Percentiles rank a stretch among this genome's conserved stretches.
Evolutionary conservation across 1,284 basidiomycete genomes (phyloP).

Genomic region (Apiotrichum gracile): DNA sequence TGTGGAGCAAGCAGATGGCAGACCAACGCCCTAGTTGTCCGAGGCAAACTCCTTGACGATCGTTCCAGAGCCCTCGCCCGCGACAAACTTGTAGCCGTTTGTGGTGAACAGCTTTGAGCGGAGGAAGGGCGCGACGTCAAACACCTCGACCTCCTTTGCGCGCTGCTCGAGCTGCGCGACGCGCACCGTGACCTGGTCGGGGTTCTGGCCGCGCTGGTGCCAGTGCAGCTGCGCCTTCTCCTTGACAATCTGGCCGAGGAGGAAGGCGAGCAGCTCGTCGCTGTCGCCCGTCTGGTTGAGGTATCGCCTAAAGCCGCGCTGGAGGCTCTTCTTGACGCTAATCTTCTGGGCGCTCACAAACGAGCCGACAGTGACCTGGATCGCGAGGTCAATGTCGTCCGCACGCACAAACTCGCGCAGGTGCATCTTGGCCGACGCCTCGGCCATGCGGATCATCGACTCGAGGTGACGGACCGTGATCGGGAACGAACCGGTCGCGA

Average conservation of each 20-base stretch:
- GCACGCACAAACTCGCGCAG: constrained; percentile 89
- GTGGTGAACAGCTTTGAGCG: constrained; percentile 75
- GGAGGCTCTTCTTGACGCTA: constrained; percentile 95
- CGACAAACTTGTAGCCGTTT: constrained; percentile 70
- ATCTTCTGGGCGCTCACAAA: constrained; percentile 97
- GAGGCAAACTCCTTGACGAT: constrained; percentile 43
- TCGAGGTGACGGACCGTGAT: constrained; percentile 97
- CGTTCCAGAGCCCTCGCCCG: constrained; percentile 17
- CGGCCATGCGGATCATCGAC: constrained; percentile 98
- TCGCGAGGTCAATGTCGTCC: constrained; percentile 96
- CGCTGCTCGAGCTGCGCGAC: constrained; percentile 73
- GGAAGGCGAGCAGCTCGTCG: constrained; percentile 89
- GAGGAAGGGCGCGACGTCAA: constrained; percentile 80
- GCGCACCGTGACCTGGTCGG: constrained; percentile 66
- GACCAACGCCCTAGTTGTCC: not conserved
- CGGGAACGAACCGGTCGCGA: constrained; percentile 94
- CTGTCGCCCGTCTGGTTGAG: constrained; percentile 88
- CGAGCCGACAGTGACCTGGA: constrained; percentile 87
- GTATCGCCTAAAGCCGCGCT: constrained; percentile 97
- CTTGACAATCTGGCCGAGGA: constrained; percentile 91
- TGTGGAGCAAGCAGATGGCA: not conserved
- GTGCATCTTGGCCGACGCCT: constrained; percentile 98
- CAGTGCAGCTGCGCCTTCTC: constrained; percentile 83
- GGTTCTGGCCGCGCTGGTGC: constrained; percentile 65
- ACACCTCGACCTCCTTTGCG: constrained; percentile 91